These are phyloP conservation scores for Silene latifolia DNA, from an alignment of 148 eudicot genomes.

Conservation along the genomic window DNA sequence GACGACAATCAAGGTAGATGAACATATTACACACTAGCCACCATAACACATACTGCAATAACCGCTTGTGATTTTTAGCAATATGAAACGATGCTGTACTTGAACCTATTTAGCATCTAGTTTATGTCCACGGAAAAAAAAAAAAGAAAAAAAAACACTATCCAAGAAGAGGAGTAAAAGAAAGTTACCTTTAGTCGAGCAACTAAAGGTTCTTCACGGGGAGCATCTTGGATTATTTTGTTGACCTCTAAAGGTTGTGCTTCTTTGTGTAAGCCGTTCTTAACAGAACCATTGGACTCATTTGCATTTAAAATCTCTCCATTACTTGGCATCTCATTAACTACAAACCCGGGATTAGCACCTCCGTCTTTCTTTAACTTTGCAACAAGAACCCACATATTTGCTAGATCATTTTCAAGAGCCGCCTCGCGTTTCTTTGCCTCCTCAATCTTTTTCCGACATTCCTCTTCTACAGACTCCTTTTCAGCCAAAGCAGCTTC, in stretches of 20 bases:
- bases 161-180: background rate
- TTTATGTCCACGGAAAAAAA: too few relatives aligned
- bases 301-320: constrained; percentile 33
- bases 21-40: background rate
- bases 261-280: constrained; percentile 46
- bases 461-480: constrained; percentile 65
- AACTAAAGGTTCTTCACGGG: constrained; percentile 81
- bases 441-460: constrained; percentile 69
- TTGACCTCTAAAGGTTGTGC: constrained; percentile 37
- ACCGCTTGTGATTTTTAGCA: background rate
- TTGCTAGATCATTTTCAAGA: constrained; percentile 91
- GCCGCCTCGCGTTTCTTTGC: constrained; percentile 74
- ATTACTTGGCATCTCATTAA: constrained; percentile 31
- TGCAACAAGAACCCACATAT: constrained; percentile 99
- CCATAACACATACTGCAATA: background rate
- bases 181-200: constrained; percentile 73
- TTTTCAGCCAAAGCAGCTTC: constrained; percentile 96
- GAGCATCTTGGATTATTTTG: constrained; percentile 36
- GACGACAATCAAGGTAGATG: background rate
- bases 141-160: background rate
- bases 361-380: constrained; percentile 80
- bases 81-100: background rate
- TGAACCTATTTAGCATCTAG: background rate
- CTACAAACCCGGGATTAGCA: constrained; percentile 33
- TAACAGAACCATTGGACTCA: constrained; percentile 32